Conservation (phyloP, 257 asterid species). For the Fraxinus americana region DNA sequence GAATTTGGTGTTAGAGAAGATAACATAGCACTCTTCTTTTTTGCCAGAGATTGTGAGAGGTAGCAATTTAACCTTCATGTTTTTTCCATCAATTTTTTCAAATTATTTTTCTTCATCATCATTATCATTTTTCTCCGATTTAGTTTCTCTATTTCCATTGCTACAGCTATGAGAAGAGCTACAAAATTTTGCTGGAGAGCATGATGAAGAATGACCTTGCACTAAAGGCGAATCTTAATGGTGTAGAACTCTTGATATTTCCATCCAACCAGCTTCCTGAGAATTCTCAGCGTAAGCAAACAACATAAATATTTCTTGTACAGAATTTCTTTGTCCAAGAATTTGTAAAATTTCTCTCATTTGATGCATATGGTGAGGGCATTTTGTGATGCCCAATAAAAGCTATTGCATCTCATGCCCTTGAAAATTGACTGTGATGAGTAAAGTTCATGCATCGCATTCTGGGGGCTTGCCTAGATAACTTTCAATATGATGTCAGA, state of each 20-base stretch:
- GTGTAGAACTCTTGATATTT: constrained; percentile 83
- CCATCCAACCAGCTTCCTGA: constrained; percentile 89
- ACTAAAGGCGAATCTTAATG: constrained; percentile 70
- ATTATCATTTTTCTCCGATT: constrained; percentile 19
- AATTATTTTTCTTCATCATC: background rate
- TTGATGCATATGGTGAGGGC: constrained; percentile 8
- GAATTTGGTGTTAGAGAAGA: constrained; percentile 78
- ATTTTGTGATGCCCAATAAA: background rate
- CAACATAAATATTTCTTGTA: constrained; percentile 8
- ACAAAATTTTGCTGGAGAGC: constrained; percentile 67
- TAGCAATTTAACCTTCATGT: constrained; percentile 26
- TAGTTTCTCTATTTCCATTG: constrained; percentile 30
- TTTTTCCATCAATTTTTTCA: constrained; percentile 9
- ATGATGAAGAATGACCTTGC: constrained; percentile 89
- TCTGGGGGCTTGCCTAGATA: constrained; percentile 3
- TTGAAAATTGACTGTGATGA: background rate
- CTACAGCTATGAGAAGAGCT: constrained; percentile 75
- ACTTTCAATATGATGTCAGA: background rate
- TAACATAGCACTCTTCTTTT: constrained; percentile 80
- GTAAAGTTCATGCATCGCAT: background rate
- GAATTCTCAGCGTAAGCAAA: constrained; percentile 68
- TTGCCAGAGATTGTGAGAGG: constrained; percentile 80
- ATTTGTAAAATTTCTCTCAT: constrained; percentile 6
- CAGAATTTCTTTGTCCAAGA: constrained; percentile 13
- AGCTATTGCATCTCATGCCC: background rate